Percentiles rank a stretch among this genome's conserved stretches.
Evolutionary conservation across 1,284 basidiomycete genomes (phyloP).

Genomic region (Cronartium quercuum): DNA sequence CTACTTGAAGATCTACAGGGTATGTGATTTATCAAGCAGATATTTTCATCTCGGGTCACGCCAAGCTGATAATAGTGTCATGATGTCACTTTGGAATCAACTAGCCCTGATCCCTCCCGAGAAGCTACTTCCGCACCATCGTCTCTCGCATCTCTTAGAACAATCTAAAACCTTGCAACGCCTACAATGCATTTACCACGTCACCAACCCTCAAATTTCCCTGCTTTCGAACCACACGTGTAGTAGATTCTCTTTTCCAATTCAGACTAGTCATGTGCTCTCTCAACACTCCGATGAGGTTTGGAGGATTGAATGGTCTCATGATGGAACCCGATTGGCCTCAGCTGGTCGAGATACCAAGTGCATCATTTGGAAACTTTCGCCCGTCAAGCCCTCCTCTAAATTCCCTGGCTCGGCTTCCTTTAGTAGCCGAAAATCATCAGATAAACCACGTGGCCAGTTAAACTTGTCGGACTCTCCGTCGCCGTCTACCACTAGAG

Average conservation of each 20-base stretch:
- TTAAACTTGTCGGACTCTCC: background rate
- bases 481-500: background rate
- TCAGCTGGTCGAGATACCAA: slow-evolving; percentile 78
- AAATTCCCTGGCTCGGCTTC: background rate
- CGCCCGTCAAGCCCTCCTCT: slow-evolving; percentile 55
- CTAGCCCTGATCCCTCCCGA: slow-evolving; percentile 78
- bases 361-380: slow-evolving; percentile 81
- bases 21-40: slow-evolving; percentile 55
- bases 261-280: slow-evolving; percentile 72
- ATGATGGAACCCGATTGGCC: slow-evolving; percentile 74
- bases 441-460: background rate
- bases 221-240: slow-evolving; percentile 80
- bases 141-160: slow-evolving; percentile 74
- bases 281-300: slow-evolving; percentile 85
- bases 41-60: too few relatives aligned
- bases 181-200: slow-evolving; percentile 72
- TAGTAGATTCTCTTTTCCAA: slow-evolving; percentile 70
- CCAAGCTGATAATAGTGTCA: too few relatives aligned
- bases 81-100: background rate
- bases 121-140: slow-evolving; percentile 83
- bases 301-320: slow-evolving; percentile 92
- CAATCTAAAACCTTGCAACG: slow-evolving; percentile 79
- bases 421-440: background rate
- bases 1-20: slow-evolving; percentile 77
- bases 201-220: slow-evolving; percentile 61